Base-by-base conservation (phyloP, 1,139 yeast species). In the Geotrichum citri-aurantii region DNA sequence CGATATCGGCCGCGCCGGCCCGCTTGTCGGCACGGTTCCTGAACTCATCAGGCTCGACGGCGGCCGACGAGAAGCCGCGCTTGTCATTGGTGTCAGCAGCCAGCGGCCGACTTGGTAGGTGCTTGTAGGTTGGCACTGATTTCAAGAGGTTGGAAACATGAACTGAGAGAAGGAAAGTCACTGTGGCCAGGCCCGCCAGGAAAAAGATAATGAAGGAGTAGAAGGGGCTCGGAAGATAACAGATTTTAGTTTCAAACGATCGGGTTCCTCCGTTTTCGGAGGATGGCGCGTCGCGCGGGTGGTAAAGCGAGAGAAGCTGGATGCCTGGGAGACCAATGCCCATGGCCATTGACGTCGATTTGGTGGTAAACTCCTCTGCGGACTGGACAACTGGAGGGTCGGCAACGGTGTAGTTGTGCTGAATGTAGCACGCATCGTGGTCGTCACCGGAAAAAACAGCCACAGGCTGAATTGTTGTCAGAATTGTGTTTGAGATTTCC, bases 381-480 rank as follows among this genome's bases (percentile, higher is more conserved):
- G 54, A 31, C 17, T 69, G 69, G 1, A 72, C 72, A 0, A 77
- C 76, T 27, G 71, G 69, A 12, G 60, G 64, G 5, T 59, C 65
- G 4, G 62, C 56, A 3, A 62, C 57, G 8, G 61, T 55, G 57
- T 79, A 83, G 1, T 79, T 72, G 67, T 91, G 97, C 12, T 75
- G 73, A 14, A 88, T 81, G 63, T 87, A 91, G 72, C 99, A 93
- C 65, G 90, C 92, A 71, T 93, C 99, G 73, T 93, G 99, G 70
- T 93, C 99, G 69, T 93, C 99, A 0, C 99, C 99, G 3, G 96
- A 85, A 69, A 91, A 88, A 0, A 89, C 79, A 8, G 86, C 74
- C 19, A 76, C 74, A 0, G 99, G 99, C 55, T 79, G 75, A 1
- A 91, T 70, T 3, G 73, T 73, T 3, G 77, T 68, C 48, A 93